Evolutionary conservation across 2,329 filamentous ascomycete species (phyloP).

Genomic region (Coniochaeta sp.): DNA sequence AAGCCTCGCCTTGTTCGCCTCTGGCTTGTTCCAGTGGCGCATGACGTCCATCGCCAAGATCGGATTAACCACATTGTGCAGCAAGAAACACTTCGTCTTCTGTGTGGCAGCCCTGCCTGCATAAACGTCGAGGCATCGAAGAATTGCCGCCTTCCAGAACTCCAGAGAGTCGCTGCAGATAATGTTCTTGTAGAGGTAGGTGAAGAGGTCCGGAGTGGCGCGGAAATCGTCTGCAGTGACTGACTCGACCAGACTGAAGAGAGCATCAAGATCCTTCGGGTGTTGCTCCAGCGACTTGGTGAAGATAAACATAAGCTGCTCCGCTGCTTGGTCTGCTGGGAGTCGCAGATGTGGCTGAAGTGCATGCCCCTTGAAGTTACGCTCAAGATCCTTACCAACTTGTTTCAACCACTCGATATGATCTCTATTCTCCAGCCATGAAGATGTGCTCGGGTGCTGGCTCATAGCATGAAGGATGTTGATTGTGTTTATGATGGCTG

Average conservation of each 20-base stretch:
- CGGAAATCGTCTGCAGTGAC: constrained; percentile 80
- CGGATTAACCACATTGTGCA: constrained; percentile 89
- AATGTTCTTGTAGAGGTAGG: constrained; percentile 78
- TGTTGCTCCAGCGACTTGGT: constrained; percentile 71
- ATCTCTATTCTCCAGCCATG: constrained; percentile 66
- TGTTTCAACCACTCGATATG: constrained; percentile 52
- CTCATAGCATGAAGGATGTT: constrained; percentile 77
- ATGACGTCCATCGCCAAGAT: constrained; percentile 96
- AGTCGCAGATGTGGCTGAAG: constrained; percentile 69
- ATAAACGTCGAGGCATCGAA: constrained; percentile 84
- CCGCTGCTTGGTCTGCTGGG: constrained; percentile 79
- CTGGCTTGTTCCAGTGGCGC: constrained; percentile 62
- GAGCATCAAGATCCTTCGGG: constrained; percentile 69
- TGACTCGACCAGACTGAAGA: constrained; percentile 78
- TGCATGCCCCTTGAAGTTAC: constrained; percentile 60
- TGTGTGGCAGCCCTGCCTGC: constrained; percentile 71
- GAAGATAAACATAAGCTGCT: constrained; percentile 80
- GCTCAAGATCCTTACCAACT: constrained; percentile 72
- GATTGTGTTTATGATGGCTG: constrained; percentile 77
- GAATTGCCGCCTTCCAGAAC: constrained; percentile 74
- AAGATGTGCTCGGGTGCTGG: constrained; percentile 52
- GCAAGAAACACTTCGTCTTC: constrained; percentile 85
- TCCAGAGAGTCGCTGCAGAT: constrained; percentile 79
- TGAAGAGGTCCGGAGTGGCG: constrained; percentile 63
- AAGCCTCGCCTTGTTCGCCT: constrained; percentile 53